These are phyloP conservation scores for Starmerella tilneyi DNA, from an alignment of 805 yeast genomes.

Conservation along the genomic window DNA sequence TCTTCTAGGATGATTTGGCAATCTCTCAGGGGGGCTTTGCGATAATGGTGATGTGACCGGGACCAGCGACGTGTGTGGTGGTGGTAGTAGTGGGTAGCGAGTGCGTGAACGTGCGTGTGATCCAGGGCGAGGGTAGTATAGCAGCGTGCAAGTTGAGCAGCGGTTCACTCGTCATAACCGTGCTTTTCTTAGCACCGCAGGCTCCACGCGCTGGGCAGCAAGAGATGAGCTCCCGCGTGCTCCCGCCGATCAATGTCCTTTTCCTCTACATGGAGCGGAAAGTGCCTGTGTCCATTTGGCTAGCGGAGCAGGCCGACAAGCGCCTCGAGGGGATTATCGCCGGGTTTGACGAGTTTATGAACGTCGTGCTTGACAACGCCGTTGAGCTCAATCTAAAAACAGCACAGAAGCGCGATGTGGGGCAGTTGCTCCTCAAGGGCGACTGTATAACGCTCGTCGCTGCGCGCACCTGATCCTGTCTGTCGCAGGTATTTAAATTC, in stretches of 20 bases:
- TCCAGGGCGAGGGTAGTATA: too few species aligned
- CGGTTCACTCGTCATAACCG: too few species aligned
- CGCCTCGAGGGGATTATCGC: constrained; percentile 68
- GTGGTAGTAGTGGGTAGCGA: too few species aligned
- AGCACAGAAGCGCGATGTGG: constrained; percentile 36
- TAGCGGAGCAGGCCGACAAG: constrained; percentile 69
- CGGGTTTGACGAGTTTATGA: constrained; percentile 98
- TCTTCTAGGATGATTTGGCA: not conserved
- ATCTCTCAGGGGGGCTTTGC: too few species aligned
- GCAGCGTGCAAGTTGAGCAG: too few species aligned
- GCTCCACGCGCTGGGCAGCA: not conserved
- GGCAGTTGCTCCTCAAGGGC: constrained; percentile 70
- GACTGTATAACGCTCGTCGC: constrained; percentile 79
- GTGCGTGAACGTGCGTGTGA: too few species aligned
- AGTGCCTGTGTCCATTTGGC: constrained; percentile 71
- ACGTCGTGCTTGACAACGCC: constrained; percentile 54
- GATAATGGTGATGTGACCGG: too few species aligned
- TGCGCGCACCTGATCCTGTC: constrained; percentile 14
- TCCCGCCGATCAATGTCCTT: constrained; percentile 87
- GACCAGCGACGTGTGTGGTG: too few species aligned
- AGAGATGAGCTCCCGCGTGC: constrained; percentile 25
- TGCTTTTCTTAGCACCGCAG: too few species aligned
- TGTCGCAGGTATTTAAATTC: too few species aligned
- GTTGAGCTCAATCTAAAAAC: constrained; percentile 52
- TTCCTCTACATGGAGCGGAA: constrained; percentile 81